Evolutionary conservation across 257 asterid species (phyloP).

Genomic region (Leptodermis oblonga): DNA sequence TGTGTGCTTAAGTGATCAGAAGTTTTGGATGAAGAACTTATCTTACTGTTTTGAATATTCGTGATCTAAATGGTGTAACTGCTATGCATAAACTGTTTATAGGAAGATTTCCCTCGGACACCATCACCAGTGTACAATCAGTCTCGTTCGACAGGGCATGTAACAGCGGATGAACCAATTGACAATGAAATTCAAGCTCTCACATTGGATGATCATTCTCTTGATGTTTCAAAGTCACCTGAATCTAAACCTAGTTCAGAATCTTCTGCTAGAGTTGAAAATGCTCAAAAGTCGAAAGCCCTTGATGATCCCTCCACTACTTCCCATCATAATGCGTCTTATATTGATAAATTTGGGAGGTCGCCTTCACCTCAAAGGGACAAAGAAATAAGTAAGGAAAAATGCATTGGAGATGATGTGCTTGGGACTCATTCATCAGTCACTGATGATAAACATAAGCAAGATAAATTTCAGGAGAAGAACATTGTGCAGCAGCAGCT

Average conservation of each 20-base stretch:
- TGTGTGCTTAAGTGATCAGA: not conserved
- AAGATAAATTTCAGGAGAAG: slow-evolving; percentile 32
- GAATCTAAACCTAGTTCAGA: slow-evolving; percentile 36
- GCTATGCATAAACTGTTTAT: slow-evolving; percentile 22
- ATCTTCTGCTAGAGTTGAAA: slow-evolving; percentile 28
- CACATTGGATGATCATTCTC: slow-evolving; percentile 48
- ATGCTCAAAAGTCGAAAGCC: slow-evolving; percentile 27
- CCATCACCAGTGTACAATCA: slow-evolving; percentile 72
- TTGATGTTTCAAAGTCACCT: slow-evolving; percentile 34
- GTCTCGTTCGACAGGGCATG: slow-evolving; percentile 44
- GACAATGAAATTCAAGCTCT: slow-evolving; percentile 40
- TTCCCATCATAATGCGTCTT: slow-evolving; percentile 23
- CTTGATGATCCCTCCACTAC: slow-evolving; percentile 26
- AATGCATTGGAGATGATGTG: slow-evolving; percentile 29
- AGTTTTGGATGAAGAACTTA: not conserved
- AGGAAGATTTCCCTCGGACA: slow-evolving; percentile 80
- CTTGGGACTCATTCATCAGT: slow-evolving; percentile 28
- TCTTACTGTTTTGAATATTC: not conserved
- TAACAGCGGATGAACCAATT: slow-evolving; percentile 45
- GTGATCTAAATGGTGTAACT: not conserved
- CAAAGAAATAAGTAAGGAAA: slow-evolving; percentile 32
- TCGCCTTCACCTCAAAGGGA: slow-evolving; percentile 34
- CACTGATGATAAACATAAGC: slow-evolving; percentile 35
- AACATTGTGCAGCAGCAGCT: slow-evolving; percentile 36
- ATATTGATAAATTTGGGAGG: slow-evolving; percentile 28